These are phyloP conservation scores for Leptographium galeiforme DNA, from an alignment of 2,329 filamentous ascomycete genomes.

Conservation along the genomic window DNA sequence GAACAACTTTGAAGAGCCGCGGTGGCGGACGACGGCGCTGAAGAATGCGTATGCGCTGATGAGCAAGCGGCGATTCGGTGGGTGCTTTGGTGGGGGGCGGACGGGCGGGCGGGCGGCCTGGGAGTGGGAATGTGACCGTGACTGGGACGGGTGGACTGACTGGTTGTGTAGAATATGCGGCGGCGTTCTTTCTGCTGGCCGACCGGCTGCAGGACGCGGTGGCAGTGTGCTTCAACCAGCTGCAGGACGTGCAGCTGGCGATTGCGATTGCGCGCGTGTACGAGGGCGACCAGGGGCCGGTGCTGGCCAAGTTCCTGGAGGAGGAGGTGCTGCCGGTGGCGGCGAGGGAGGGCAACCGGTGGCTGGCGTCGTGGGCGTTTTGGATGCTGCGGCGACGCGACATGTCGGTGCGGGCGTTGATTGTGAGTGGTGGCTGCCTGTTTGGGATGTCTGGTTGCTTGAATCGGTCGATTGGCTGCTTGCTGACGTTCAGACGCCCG, in stretches of 20 bases:
- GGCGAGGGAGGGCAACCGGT: constrained; percentile 71
- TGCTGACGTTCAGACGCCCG: constrained; percentile 47
- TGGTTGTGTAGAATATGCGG: constrained; percentile 62
- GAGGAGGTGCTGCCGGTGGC: constrained; percentile 70
- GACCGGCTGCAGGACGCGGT: constrained; percentile 76
- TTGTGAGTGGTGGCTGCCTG: constrained; percentile 51
- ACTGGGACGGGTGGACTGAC: not conserved
- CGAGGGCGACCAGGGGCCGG: constrained; percentile 67
- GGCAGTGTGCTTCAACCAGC: constrained; percentile 71
- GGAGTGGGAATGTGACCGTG: too few species aligned
- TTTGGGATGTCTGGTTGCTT: not conserved
- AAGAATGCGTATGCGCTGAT: constrained; percentile 96
- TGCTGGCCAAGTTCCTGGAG: constrained; percentile 60
- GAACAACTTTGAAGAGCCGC: constrained; percentile 80
- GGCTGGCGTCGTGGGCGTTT: constrained; percentile 92
- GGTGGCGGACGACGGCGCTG: constrained; percentile 77
- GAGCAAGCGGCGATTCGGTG: constrained; percentile 76
- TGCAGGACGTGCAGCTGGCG: constrained; percentile 80
- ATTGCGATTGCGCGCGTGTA: constrained; percentile 80
- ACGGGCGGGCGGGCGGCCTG: too few species aligned
- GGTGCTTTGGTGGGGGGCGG: not conserved
- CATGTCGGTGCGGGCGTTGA: constrained; percentile 70
- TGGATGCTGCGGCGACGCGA: constrained; percentile 77
- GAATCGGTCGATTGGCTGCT: too few species aligned
- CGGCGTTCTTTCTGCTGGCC: constrained; percentile 86